Base-by-base conservation (phyloP, 345 rosid species). In the Rhodamnia rubescens region DNA sequence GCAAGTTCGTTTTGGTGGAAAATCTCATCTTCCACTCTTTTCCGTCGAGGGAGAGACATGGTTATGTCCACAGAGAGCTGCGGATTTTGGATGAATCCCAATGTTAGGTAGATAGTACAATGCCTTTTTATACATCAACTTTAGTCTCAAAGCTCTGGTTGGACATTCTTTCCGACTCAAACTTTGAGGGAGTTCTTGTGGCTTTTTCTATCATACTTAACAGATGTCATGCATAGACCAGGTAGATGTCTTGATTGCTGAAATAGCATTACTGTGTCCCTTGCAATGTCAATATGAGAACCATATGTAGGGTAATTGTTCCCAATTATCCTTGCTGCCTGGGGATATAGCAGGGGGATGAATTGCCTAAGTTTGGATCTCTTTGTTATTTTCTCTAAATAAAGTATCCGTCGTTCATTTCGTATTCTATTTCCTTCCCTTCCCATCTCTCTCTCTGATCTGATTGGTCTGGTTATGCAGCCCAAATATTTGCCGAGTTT, bases 401-500 rank as follows among this genome's bases (percentile, higher is more conserved):
- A 2, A 69, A 69, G 80, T 36, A 18, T 36, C 80, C 7, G 1
- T 36, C 7, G 6, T 40, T 21, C 24, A 15, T 85, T 22, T 49
- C 26, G 10, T 53, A 59, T 47, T 52, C 8, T 22, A 2, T 83
- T 83, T 27, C 54, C 75, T 32, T 27, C 27, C 59, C 59, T 55
- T 51, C 21, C 26, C 22, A 51, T 49, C 52, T 51, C 85, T 49
- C 42, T 51, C 85, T 69, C 83, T 3, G 40, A 51, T 78, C 74
- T 86, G 53, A 40, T 53, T 36, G 85, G 84, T 83, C 44, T 44
- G 87, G 74, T 91, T 94, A 64, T 92, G 91, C 95, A 97, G 99
- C 99, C 99, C 16, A 95, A 96, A 92, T 96, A 97, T 90, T 88
- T 96, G 89, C 99, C 96, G 27, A 91, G 95, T 89, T 97, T 97